phyloP scores from a whole-genome alignment of 1,284 basidiomycete genomes.

The Fereydounia khargensis region DNA sequence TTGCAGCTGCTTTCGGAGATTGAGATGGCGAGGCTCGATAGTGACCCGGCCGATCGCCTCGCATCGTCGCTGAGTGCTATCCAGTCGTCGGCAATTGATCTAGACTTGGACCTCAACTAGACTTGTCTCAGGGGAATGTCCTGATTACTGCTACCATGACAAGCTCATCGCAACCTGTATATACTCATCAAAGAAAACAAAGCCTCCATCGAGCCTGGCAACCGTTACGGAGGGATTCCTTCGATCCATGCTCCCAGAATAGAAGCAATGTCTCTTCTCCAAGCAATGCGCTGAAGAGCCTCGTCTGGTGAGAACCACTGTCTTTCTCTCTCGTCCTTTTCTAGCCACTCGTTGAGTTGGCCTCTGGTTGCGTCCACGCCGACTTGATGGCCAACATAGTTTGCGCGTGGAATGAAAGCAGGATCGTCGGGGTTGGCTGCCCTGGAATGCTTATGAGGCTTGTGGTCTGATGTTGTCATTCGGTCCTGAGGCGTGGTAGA shows the following conservation, averaged over 20 bases:
- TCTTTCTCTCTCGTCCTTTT: conserved; percentile 35
- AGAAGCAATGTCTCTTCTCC: conserved; percentile 35
- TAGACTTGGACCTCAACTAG: conserved; percentile 36
- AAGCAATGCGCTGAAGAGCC: conserved; percentile 26
- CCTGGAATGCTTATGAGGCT: conserved; percentile 42
- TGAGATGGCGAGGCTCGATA: conserved; percentile 91
- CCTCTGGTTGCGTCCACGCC: conserved; percentile 2
- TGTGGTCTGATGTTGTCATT: conserved; percentile 28
- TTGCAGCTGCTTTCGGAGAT: conserved; percentile 80
- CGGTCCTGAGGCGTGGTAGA: conserved; percentile 1
- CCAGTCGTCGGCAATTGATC: conserved; percentile 24
- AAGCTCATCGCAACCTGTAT: too few species aligned
- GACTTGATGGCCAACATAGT: conserved; percentile 39
- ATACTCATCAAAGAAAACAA: not conserved
- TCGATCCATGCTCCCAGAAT: conserved; percentile 15
- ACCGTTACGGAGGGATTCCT: not conserved
- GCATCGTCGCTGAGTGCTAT: conserved; percentile 49
- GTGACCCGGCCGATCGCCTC: conserved; percentile 58
- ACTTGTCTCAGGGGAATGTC: too few species aligned
- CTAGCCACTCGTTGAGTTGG: conserved; percentile 32
- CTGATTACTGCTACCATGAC: too few species aligned
- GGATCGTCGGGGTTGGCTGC: conserved; percentile 2
- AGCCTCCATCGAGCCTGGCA: too few species aligned
- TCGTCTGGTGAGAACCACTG: conserved; percentile 20
- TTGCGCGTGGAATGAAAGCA: conserved; percentile 33